These are phyloP conservation scores for Trichoderma asperellum DNA, from an alignment of 2,329 filamentous ascomycete species.

Conservation along the genomic window DNA sequence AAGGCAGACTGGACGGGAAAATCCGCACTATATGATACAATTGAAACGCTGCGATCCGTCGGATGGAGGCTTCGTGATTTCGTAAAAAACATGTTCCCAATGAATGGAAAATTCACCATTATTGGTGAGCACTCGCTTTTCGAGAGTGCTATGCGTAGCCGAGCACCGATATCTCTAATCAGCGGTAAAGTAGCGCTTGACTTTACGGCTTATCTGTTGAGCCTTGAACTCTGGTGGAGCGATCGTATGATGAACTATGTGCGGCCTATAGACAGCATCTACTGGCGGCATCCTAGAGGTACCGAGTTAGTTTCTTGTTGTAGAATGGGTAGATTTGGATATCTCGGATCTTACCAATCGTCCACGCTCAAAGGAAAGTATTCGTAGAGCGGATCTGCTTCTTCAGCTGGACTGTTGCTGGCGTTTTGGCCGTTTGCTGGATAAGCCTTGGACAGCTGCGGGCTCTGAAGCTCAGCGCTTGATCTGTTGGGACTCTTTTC, in stretches of 20 bases:
- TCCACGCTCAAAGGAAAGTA: slow-evolving; percentile 92
- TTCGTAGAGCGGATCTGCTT: slow-evolving; percentile 85
- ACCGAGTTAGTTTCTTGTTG: neutral
- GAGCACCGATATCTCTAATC: slow-evolving; percentile 49
- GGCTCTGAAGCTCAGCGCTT: slow-evolving; percentile 56
- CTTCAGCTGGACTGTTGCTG: slow-evolving; percentile 70
- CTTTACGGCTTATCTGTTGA: slow-evolving; percentile 65
- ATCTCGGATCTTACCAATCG: slow-evolving; percentile 65
- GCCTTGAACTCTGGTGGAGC: slow-evolving; percentile 72
- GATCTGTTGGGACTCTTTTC: slow-evolving; percentile 60
- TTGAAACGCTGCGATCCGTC: slow-evolving; percentile 24
- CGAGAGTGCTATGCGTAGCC: neutral
- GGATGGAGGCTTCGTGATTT: slow-evolving; percentile 27
- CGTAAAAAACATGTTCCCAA: slow-evolving; percentile 18
- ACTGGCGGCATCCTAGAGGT: slow-evolving; percentile 74
- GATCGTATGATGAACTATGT: slow-evolving; percentile 88
- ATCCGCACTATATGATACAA: slow-evolving; percentile 25
- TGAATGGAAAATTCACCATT: neutral
- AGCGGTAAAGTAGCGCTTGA: slow-evolving; percentile 73
- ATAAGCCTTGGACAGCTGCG: slow-evolving; percentile 49
- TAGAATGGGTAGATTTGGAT: neutral
- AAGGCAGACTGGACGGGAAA: slow-evolving; percentile 1
- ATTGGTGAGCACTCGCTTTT: neutral
- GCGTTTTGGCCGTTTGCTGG: slow-evolving; percentile 42
- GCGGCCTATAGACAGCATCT: slow-evolving; percentile 86